Percentiles rank a stretch among this genome's conserved stretches.
phyloP scores from a whole-genome alignment of 2,329 filamentous ascomycete species.

The Blumeriella jaapii region DNA sequence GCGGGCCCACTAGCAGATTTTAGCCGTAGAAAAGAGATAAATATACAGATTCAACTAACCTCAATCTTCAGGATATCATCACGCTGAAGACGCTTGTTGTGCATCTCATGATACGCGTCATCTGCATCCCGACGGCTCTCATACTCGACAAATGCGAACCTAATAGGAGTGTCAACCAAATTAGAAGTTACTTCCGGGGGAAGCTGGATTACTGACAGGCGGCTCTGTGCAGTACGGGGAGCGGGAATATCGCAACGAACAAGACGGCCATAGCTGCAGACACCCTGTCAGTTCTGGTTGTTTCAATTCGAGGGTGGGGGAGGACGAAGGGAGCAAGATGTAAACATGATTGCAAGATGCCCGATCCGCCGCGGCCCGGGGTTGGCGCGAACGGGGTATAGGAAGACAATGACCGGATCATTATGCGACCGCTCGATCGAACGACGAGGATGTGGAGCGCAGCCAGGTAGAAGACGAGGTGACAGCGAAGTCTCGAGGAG shows the following conservation, averaged over 20 bases:
- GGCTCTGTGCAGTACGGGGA: conserved; percentile 82
- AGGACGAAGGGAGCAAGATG: conserved; percentile 19
- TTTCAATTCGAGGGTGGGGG: conserved; percentile 14
- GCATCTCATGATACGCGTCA: conserved; percentile 99
- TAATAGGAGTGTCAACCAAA: conserved; percentile 32
- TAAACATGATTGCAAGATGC: conserved; percentile 18
- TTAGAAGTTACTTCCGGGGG: conserved; percentile 21
- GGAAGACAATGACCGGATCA: conserved; percentile 25
- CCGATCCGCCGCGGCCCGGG: conserved; percentile 21
- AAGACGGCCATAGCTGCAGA: conserved; percentile 79
- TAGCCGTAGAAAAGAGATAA: not conserved
- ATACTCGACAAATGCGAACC: conserved; percentile 98
- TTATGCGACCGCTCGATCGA: conserved; percentile 31
- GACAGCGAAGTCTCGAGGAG: conserved; percentile 34
- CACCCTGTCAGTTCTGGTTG: conserved; percentile 19
- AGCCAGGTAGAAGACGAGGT: conserved; percentile 32
- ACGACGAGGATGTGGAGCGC: conserved; percentile 27
- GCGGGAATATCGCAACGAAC: conserved; percentile 98
- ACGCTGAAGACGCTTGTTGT: conserved; percentile 94
- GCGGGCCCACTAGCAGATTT: conserved; percentile 74
- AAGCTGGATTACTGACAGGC: conserved; percentile 63
- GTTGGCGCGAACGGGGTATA: conserved; percentile 20
- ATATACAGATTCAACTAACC: conserved; percentile 39
- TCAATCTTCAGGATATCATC: conserved; percentile 97
- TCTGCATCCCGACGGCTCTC: conserved; percentile 97